Conservation (phyloP, 2,329 filamentous ascomycete genomes). For the Eutypa lata region DNA sequence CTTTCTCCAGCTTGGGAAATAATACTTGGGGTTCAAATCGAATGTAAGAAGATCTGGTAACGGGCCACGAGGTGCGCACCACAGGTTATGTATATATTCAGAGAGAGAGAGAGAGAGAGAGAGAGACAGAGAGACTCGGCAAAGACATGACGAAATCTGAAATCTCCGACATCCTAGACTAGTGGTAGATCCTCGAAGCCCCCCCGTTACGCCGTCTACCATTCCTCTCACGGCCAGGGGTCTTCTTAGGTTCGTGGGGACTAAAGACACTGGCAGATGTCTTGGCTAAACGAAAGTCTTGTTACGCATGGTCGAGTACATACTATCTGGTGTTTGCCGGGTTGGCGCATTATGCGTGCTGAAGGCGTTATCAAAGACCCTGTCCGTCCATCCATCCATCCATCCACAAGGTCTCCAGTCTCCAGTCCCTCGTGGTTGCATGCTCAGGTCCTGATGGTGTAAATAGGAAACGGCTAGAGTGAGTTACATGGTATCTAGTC, state of each 20-base stretch:
- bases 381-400: not conserved
- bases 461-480: too few relatives aligned
- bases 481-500: not conserved
- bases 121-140: not conserved
- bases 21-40: not conserved
- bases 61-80: not conserved
- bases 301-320: not conserved
- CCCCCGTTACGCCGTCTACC: not conserved
- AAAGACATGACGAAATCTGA: not conserved
- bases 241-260: not conserved
- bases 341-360: not conserved
- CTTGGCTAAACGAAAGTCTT: not conserved
- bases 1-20: not conserved
- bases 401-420: not conserved
- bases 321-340: not conserved
- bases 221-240: not conserved
- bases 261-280: not conserved
- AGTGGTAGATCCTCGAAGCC: not conserved
- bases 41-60: not conserved
- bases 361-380: not conserved
- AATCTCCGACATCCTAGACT: not conserved
- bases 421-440: not conserved
- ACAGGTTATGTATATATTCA: not conserved
- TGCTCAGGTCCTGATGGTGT: not conserved
- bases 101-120: too few relatives aligned